A percentile compares a stretch with the other conserved stretches of the same genome.
These are phyloP conservation scores for Phialophora macrospora DNA, from an alignment of 2,329 filamentous ascomycete species.

Conservation along the genomic window DNA sequence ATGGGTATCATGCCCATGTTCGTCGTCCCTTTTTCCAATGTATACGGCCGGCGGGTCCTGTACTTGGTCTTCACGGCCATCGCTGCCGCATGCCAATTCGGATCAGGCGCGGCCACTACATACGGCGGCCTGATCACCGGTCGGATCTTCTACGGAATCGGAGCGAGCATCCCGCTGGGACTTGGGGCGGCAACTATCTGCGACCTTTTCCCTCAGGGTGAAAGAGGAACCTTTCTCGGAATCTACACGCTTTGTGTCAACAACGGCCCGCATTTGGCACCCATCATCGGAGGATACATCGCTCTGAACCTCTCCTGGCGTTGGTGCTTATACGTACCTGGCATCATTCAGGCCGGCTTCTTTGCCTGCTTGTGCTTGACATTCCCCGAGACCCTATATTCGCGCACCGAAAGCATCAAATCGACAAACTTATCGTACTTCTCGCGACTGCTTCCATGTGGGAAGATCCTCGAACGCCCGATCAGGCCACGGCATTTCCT, in stretches of 20 bases:
- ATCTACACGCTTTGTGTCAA: conserved; percentile 15
- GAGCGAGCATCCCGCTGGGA: conserved; percentile 12
- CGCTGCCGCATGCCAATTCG: neutral
- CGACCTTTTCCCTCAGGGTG: conserved; percentile 10
- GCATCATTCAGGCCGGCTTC: conserved; percentile 4
- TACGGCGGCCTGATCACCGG: conserved; percentile 5
- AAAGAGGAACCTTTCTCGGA: conserved; percentile 12
- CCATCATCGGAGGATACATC: conserved; percentile 14
- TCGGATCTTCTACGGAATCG: conserved; percentile 10
- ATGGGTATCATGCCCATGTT: conserved; percentile 6
- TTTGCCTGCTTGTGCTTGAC: neutral
- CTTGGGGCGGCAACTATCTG: conserved; percentile 9
- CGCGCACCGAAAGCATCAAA: conserved; percentile 1
- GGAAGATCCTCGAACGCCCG: conserved; percentile 9
- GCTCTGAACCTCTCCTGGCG: conserved; percentile 8
- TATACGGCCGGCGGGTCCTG: conserved; percentile 12
- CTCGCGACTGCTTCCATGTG: neutral
- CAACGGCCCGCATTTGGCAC: conserved; percentile 11
- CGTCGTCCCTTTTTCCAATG: conserved; percentile 12
- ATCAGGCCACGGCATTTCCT: conserved; percentile 9
- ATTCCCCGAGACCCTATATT: conserved; percentile 14
- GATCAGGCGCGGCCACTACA: neutral
- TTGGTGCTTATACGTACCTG: conserved; percentile 15
- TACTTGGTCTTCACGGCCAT: conserved; percentile 10
- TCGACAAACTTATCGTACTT: neutral